Conservation (phyloP, 345 rosid genomes). For the Eucalyptus microcorys region DNA sequence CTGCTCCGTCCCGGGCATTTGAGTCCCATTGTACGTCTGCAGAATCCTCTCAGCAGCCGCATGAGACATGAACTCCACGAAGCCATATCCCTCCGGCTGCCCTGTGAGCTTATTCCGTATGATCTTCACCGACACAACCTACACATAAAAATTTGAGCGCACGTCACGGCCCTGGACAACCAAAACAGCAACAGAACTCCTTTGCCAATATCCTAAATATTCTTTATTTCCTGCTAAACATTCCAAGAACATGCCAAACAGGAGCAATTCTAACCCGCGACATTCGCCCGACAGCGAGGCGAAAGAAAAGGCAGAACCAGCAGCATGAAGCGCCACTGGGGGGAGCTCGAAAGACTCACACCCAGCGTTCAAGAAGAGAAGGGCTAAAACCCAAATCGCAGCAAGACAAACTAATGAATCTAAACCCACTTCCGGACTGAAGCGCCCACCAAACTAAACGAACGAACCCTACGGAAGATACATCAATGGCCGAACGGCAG, state of each 20-base stretch:
- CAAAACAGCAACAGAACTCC: not conserved
- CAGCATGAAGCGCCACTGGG: not conserved
- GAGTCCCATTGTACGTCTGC: conserved; percentile 75
- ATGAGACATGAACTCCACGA: conserved; percentile 85
- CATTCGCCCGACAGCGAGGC: not conserved
- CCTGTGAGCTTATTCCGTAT: conserved; percentile 92
- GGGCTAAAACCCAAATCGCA: not conserved
- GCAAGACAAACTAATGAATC: not conserved
- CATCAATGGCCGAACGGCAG: not conserved
- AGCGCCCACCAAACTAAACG: not conserved
- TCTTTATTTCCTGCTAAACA: not conserved
- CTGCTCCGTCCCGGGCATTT: conserved; percentile 84
- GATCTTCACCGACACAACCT: conserved; percentile 85
- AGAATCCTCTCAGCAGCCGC: conserved; percentile 82
- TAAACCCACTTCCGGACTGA: not conserved
- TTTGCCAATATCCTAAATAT: not conserved
- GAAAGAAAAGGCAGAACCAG: not conserved
- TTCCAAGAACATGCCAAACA: not conserved
- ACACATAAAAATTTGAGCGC: not conserved
- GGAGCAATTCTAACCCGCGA: not conserved
- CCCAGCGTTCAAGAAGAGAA: not conserved
- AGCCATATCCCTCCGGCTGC: conserved; percentile 96
- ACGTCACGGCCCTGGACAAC: not conserved
- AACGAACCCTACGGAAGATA: not conserved
- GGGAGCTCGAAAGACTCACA: not conserved